phyloP scores from a whole-genome alignment of 139 green algal genomes.

The Chlamydomonas schloesseri region DNA sequence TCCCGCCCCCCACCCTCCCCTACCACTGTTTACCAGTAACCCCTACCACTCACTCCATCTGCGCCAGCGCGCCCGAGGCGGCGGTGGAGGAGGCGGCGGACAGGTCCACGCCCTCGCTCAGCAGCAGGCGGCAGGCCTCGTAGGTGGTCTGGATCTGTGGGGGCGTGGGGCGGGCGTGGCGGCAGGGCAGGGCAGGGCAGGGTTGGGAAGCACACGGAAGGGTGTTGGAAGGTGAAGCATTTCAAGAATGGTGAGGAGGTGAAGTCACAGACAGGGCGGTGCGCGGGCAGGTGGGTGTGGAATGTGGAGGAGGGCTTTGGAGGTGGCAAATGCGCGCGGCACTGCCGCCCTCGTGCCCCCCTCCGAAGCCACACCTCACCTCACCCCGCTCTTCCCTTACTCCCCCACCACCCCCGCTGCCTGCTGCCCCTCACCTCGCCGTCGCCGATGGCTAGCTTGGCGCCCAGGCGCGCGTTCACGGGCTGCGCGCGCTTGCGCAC shows the following conservation, averaged over 20 bases:
- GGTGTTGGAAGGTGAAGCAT: too few species aligned
- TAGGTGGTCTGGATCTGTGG: slow-evolving; percentile 43
- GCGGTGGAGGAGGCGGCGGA: slow-evolving; percentile 31
- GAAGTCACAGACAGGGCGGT: too few species aligned
- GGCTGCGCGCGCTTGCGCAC: slow-evolving; percentile 37
- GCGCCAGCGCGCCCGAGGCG: slow-evolving; percentile 48
- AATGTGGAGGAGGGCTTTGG: too few species aligned
- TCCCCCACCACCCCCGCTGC: neutral
- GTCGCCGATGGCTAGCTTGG: slow-evolving; percentile 61
- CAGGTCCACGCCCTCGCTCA: slow-evolving; percentile 55
- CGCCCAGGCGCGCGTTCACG: slow-evolving; percentile 66
- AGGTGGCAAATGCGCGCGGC: too few species aligned
- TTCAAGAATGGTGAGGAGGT: too few species aligned
- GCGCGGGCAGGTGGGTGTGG: too few species aligned
- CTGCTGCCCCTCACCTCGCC: slow-evolving; percentile 20
- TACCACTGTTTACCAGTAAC: too few species aligned
- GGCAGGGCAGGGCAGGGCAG: too few species aligned
- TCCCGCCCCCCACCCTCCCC: neutral
- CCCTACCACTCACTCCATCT: slow-evolving; percentile 62
- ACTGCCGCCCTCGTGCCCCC: too few species aligned
- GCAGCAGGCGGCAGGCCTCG: slow-evolving; percentile 58
- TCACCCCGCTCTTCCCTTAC: too few species aligned
- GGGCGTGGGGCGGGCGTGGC: neutral
- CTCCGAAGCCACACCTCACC: too few species aligned
- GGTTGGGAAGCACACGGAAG: too few species aligned